Percentiles rank a stretch among this genome's conserved stretches.
Conservation (phyloP, 1,284 basidiomycete genomes). For the Hemileia vastatrix region DNA sequence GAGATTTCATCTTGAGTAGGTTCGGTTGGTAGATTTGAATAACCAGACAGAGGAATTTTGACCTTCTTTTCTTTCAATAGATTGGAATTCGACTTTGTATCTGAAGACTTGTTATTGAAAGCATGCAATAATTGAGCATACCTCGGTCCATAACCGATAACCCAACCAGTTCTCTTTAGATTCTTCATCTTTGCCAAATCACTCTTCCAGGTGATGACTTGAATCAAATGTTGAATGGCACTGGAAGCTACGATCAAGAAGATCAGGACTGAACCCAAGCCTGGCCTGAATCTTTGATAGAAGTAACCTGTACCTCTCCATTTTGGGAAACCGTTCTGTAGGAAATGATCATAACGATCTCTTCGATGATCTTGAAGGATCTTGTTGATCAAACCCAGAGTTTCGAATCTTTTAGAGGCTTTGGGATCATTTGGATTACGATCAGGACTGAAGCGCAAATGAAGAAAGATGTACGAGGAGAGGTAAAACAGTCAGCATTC, state of each 20-base stretch:
- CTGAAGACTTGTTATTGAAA: conserved; percentile 8
- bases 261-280: conserved; percentile 29
- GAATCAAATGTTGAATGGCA: conserved; percentile 26
- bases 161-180: conserved; percentile 30
- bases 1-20: conserved; percentile 21
- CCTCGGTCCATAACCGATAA: conserved; percentile 36
- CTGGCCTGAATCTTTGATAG: conserved; percentile 37
- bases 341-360: conserved; percentile 42
- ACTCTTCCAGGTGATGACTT: conserved; percentile 27
- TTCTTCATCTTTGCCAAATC: conserved; percentile 30
- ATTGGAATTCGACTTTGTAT: not conserved
- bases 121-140: conserved; percentile 27
- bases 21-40: conserved; percentile 28
- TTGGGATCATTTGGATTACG: conserved; percentile 31
- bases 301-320: conserved; percentile 40
- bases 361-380: conserved; percentile 41
- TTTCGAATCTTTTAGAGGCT: conserved; percentile 38
- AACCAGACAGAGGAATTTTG: conserved; percentile 34
- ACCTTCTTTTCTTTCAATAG: conserved; percentile 35
- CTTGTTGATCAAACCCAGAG: conserved; percentile 38
- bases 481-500: too few relatives aligned
- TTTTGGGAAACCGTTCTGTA: conserved; percentile 39
- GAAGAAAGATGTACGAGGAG: too few relatives aligned
- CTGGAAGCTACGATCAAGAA: conserved; percentile 30
- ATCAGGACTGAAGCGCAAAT: conserved; percentile 37